A percentile compares a stretch with the other conserved stretches of the same genome.
Evolutionary conservation across 495 filamentous ascomycete species (phyloP).

Genomic region (Aspergillus affinis): DNA sequence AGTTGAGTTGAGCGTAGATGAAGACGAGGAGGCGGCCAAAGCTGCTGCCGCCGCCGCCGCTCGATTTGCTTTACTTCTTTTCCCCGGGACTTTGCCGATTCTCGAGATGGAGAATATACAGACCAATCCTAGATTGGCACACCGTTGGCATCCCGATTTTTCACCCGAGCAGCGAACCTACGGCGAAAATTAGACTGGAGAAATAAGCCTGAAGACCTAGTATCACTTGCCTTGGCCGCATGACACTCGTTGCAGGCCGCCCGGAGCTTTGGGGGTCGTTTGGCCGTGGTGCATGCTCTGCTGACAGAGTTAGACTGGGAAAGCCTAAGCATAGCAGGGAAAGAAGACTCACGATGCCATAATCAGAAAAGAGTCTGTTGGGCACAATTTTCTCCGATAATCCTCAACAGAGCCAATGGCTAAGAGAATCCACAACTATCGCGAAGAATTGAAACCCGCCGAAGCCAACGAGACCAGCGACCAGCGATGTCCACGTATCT

Average conservation of each 20-base stretch:
- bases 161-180: slow-evolving; percentile 26
- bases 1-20: slow-evolving; percentile 4
- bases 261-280: slow-evolving; percentile 21
- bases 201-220: neutral
- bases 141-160: slow-evolving; percentile 21
- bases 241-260: slow-evolving; percentile 23
- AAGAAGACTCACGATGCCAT: slow-evolving; percentile 11
- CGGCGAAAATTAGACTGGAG: neutral
- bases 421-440: neutral
- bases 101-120: slow-evolving; percentile 22
- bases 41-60: slow-evolving; percentile 13
- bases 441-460: neutral
- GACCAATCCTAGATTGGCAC: slow-evolving; percentile 14
- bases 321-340: neutral
- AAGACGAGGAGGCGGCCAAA: slow-evolving; percentile 6
- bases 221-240: slow-evolving; percentile 17
- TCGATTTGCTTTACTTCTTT: slow-evolving; percentile 22
- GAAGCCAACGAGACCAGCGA: no score
- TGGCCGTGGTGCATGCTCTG: slow-evolving; percentile 10
- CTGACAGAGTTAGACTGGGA: slow-evolving; percentile 4
- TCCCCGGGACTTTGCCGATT: slow-evolving; percentile 22
- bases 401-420: neutral
- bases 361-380: neutral
- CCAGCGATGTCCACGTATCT: no score
- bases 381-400: neutral